These are phyloP conservation scores for Guadua angustifolia DNA, from an alignment of 176 grass and related monocot species.

Conservation along the genomic window DNA sequence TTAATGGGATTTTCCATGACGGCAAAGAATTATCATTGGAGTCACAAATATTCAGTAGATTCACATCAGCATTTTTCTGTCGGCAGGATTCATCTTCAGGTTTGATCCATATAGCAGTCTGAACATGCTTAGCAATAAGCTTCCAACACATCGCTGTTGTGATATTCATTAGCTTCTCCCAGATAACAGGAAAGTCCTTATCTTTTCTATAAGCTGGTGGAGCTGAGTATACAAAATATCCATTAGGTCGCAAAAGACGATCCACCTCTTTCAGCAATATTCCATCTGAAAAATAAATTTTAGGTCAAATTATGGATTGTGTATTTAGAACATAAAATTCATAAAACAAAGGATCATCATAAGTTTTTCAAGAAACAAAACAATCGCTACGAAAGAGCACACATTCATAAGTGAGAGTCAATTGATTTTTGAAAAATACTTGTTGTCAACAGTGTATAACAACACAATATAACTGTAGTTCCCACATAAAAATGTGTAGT, in stretches of 20 bases:
- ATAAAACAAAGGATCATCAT: constrained; percentile 28
- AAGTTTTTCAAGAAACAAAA: not conserved
- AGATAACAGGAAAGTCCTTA: constrained; percentile 81
- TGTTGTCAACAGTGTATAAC: not conserved
- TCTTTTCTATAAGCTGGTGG: constrained; percentile 98
- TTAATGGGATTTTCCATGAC: constrained; percentile 77
- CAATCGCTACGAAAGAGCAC: not conserved
- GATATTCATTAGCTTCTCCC: constrained; percentile 84
- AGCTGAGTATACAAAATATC: constrained; percentile 98
- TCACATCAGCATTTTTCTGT: constrained; percentile 69
- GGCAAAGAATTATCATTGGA: constrained; percentile 52
- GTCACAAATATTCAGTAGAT: constrained; percentile 70
- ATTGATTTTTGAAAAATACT: constrained; percentile 10
- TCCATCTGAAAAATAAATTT: constrained; percentile 65
- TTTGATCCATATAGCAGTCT: constrained; percentile 97
- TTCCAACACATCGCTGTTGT: constrained; percentile 95
- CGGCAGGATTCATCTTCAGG: constrained; percentile 69
- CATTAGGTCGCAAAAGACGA: constrained; percentile 81
- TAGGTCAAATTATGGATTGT: not conserved
- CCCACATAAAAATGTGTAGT: not conserved
- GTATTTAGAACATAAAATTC: constrained; percentile 12
- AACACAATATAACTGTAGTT: constrained; percentile 27
- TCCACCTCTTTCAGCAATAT: constrained; percentile 97
- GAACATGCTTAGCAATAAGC: constrained; percentile 84
- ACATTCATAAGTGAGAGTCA: not conserved